Conservation (phyloP, 345 rosid species). For the Aegle marmelos region DNA sequence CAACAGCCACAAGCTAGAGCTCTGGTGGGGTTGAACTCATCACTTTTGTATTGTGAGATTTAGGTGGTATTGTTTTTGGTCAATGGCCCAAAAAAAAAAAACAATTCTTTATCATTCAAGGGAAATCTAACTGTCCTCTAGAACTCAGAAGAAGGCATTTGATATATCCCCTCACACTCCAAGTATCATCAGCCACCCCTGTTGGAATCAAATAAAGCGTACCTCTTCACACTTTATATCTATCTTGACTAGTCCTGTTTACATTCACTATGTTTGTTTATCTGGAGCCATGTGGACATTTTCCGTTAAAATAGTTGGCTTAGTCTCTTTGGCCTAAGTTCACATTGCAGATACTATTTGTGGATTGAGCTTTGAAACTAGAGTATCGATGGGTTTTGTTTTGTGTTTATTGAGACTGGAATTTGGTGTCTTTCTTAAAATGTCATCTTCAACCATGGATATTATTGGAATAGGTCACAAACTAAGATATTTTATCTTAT, state of each 20-base stretch:
- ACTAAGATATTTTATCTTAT: too few relatives aligned
- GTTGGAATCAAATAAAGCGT: not conserved
- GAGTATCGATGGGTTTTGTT: not conserved
- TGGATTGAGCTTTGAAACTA: not conserved
- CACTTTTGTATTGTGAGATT: not conserved
- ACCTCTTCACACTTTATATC: not conserved
- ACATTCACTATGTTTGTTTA: not conserved
- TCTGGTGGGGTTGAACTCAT: not conserved
- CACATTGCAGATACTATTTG: not conserved
- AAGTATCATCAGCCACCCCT: not conserved
- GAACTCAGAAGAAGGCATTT: not conserved
- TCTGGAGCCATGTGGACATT: not conserved
- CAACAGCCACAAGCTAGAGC: not conserved
- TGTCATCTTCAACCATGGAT: not conserved
- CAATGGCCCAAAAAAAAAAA: not conserved
- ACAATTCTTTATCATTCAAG: not conserved
- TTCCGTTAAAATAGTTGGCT: not conserved
- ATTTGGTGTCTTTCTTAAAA: not conserved
- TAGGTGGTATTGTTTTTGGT: not conserved
- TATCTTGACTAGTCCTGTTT: not conserved
- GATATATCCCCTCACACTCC: not conserved
- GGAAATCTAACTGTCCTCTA: not conserved
- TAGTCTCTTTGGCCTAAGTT: not conserved
- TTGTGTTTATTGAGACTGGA: not conserved
- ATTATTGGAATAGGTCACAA: not conserved